Percentiles rank a stretch among this genome's conserved stretches.
These are phyloP conservation scores for Ceratobasidium theobromae DNA, from an alignment of 1,284 basidiomycete species.

Conservation along the genomic window DNA sequence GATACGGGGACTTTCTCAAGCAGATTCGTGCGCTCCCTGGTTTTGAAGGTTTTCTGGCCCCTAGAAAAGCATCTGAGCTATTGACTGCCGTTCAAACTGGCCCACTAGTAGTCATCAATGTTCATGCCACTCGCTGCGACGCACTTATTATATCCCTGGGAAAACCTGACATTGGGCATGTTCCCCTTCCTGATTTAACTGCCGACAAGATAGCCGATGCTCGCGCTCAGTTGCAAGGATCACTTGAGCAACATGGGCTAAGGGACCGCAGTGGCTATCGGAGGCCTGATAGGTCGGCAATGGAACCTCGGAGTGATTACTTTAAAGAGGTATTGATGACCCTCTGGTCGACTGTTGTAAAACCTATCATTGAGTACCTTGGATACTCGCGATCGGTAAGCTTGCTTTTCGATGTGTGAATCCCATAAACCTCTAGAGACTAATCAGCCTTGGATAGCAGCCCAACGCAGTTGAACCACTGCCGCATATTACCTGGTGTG, in stretches of 20 bases:
- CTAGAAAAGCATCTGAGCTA: not conserved
- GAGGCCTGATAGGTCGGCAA: not conserved
- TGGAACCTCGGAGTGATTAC: not conserved
- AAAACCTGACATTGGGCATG: not conserved
- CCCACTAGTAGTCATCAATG: conserved; percentile 34
- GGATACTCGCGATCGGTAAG: too few species aligned
- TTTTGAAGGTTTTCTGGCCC: conserved; percentile 31
- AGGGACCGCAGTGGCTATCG: not conserved
- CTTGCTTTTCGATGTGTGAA: too few species aligned
- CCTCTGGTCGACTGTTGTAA: conserved; percentile 19
- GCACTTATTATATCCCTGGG: conserved; percentile 21
- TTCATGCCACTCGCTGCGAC: conserved; percentile 13
- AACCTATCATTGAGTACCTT: conserved; percentile 8
- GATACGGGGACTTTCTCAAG: conserved; percentile 20
- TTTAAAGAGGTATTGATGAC: not conserved
- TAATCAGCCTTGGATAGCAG: too few species aligned
- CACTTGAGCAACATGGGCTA: not conserved
- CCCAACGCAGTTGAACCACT: too few species aligned
- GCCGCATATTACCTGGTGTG: conserved; percentile 11
- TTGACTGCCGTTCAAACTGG: conserved; percentile 11
- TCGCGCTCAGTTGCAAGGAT: not conserved
- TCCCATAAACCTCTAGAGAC: too few species aligned
- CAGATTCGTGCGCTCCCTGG: conserved; percentile 21
- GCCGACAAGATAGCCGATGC: not conserved
- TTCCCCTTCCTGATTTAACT: conserved; percentile 5